Conservation (phyloP, 2,329 filamentous ascomycete genomes). For the Colletotrichum truncatum region DNA sequence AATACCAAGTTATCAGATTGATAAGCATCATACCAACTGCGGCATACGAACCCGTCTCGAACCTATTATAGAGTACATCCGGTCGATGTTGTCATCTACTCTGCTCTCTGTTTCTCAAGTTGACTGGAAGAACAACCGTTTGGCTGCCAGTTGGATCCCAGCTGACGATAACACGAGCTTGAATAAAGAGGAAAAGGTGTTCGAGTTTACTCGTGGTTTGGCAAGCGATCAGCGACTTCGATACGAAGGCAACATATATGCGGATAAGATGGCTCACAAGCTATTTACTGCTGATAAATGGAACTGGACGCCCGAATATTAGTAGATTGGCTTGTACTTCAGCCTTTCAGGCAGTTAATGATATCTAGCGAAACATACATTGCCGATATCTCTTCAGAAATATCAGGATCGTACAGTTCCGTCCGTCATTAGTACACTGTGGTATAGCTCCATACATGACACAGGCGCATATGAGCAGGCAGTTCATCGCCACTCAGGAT, state of each 20-base stretch:
- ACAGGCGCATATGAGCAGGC: too few species aligned
- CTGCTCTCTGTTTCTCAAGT: slow-evolving; percentile 53
- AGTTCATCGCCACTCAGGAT: too few species aligned
- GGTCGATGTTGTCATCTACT: slow-evolving; percentile 61
- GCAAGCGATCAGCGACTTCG: slow-evolving; percentile 60
- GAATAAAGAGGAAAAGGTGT: slow-evolving; percentile 38
- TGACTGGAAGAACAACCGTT: slow-evolving; percentile 55
- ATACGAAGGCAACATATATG: slow-evolving; percentile 57
- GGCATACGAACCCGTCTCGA: slow-evolving; percentile 73
- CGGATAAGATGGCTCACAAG: slow-evolving; percentile 58
- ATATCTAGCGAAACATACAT: background rate
- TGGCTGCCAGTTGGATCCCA: slow-evolving; percentile 51
- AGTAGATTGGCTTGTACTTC: background rate
- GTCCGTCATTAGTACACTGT: too few species aligned
- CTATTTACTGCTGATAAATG: slow-evolving; percentile 66
- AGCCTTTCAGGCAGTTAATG: too few species aligned
- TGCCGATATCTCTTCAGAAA: background rate
- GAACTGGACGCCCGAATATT: slow-evolving; percentile 66
- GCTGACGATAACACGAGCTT: slow-evolving; percentile 4
- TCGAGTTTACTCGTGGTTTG: slow-evolving; percentile 61
- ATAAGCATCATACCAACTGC: slow-evolving; percentile 78
- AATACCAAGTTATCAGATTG: slow-evolving; percentile 77
- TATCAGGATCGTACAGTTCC: too few species aligned
- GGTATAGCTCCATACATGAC: too few species aligned
- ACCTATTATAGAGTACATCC: slow-evolving; percentile 72